Base-by-base conservation (phyloP, 805 yeast species). In the Ogataea corticis region DNA sequence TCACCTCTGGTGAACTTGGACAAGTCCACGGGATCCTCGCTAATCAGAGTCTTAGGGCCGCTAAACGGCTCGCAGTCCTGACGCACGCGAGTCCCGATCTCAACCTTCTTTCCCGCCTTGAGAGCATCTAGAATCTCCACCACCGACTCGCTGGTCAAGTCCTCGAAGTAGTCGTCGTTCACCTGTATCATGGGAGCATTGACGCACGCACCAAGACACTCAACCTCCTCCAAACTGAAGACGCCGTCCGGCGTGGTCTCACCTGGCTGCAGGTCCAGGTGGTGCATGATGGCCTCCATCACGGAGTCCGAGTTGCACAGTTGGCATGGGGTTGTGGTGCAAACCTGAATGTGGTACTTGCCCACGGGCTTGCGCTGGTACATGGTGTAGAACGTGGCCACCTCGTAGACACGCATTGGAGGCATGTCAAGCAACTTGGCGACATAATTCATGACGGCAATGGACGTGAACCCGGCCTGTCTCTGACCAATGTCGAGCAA, bases 371-470 rank as follows among this genome's bases (percentile, higher is more conserved):
- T 74, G 66, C 94, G 80, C 70, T 85, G 85, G 72, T 83, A 87
- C 96, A 87, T 88, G 56, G 96, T 87, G 70, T 87, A 87, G 71
- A 87, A 87, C 33, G 96, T 85, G 27, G 96, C 96, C 52, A 87
- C 96, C 66, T 87, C 95, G 67, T 87, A 87, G 25, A 87, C 96
- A 70, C 96, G 80, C 96, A 87, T 87, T 48, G 96, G 95, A 25
- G 96, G 96, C 83, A 88, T 85, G 59, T 86, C 92, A 58, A 87
- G 75, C 61, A 84, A 59, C 66, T 83, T 80, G 43, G 96, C 96
- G 41, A 87, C 96, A 63, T 88, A 85, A 72, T 87, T 87, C 96
- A 87, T 87, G 52, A 87, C 94, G 28, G 88, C 75, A 56, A 87
- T 85, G 33, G 95, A 86, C 34, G 94, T 85, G 73, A 83, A 87